Evolutionary conservation across 2,329 filamentous ascomycete genomes (phyloP).

Genomic region (Acephala macrosclerotiorum): DNA sequence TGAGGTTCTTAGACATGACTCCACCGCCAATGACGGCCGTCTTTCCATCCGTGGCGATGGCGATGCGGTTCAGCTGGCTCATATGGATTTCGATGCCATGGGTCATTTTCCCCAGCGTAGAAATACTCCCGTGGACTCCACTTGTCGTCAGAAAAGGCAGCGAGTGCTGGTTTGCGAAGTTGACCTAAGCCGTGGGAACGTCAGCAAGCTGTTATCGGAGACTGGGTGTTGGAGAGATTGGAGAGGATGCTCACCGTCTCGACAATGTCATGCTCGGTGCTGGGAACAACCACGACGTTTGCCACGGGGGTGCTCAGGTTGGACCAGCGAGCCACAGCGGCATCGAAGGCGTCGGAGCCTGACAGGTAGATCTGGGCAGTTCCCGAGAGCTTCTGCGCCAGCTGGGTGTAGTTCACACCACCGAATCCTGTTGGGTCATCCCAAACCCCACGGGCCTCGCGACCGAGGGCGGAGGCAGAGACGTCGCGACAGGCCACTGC

Average conservation of each 20-base stretch:
- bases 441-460: not conserved
- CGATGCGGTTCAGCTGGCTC: conserved; percentile 30
- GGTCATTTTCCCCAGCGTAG: too few relatives aligned
- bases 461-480: not conserved
- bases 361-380: conserved; percentile 32
- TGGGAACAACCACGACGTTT: conserved; percentile 55
- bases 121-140: too few relatives aligned
- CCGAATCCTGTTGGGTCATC: not conserved
- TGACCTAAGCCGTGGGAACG: too few relatives aligned
- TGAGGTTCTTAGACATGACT: conserved; percentile 40
- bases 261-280: conserved; percentile 56
- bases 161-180: too few relatives aligned
- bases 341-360: conserved; percentile 28
- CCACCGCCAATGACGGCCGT: conserved; percentile 45
- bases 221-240: not conserved
- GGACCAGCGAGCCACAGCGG: conserved; percentile 43
- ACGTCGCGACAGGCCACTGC: conserved; percentile 5
- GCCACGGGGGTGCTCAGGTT: conserved; percentile 50
- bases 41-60: conserved; percentile 40
- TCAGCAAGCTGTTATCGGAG: not conserved
- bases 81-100: too few relatives aligned
- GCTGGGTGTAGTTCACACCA: conserved; percentile 40
- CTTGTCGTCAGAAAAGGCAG: too few relatives aligned
- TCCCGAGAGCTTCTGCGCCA: conserved; percentile 28
- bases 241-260: conserved; percentile 50